Conservation (phyloP, 495 filamentous ascomycete genomes). For the Penicillium desertorum region DNA sequence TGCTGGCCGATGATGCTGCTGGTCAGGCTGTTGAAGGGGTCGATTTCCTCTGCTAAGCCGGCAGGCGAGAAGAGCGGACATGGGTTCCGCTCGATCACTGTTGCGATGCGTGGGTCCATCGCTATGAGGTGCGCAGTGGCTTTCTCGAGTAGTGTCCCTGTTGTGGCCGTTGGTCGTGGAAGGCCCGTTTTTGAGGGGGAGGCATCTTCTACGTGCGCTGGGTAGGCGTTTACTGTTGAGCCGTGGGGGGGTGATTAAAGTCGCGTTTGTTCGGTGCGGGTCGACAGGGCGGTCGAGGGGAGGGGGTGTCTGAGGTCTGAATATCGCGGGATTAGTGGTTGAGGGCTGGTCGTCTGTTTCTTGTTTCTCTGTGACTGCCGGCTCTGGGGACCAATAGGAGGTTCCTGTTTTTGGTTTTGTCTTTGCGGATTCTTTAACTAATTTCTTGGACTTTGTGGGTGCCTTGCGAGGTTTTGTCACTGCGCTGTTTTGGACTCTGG, state of each 20-base stretch:
- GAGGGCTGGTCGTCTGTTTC: constrained; percentile 17
- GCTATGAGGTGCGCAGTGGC: constrained; percentile 75
- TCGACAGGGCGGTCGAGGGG: constrained; percentile 58
- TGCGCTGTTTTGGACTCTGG: constrained; percentile 29
- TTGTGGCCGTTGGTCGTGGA: constrained; percentile 58
- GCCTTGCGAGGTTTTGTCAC: constrained; percentile 37
- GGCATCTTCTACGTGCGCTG: constrained; percentile 41
- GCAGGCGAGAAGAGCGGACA: constrained; percentile 79
- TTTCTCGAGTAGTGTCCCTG: constrained; percentile 70
- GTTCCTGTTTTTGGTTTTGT: constrained; percentile 11
- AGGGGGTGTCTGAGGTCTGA: constrained; percentile 41
- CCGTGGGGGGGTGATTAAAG: constrained; percentile 79
- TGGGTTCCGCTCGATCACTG: constrained; percentile 69
- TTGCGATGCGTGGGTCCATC: constrained; percentile 70
- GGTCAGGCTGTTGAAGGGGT: constrained; percentile 80
- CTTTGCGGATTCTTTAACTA: constrained; percentile 18
- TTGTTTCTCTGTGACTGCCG: constrained; percentile 12
- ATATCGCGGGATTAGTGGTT: constrained; percentile 18
- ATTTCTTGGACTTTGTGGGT: constrained; percentile 16
- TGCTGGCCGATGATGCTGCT: constrained; percentile 94
- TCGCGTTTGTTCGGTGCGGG: constrained; percentile 68
- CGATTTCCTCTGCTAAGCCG: constrained; percentile 76
- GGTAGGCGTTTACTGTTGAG: constrained; percentile 62
- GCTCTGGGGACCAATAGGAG: constrained; percentile 31
- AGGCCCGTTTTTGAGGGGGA: constrained; percentile 60